Conservation (phyloP, 208 protist species). For the Crithidia fasciculata region DNA sequence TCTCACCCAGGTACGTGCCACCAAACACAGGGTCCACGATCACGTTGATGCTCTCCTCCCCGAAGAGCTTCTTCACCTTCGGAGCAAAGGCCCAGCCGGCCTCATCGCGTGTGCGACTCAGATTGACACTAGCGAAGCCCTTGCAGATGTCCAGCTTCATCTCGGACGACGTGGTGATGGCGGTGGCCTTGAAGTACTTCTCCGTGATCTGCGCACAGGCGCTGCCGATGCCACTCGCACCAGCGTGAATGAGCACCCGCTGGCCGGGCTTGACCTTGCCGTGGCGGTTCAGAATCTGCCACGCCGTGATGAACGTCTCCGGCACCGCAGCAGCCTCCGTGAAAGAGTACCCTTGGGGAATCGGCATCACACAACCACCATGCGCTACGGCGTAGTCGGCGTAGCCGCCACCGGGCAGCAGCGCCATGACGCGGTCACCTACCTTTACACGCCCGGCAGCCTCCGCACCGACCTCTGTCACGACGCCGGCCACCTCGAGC, state of each 20-base stretch:
- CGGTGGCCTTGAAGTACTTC: slow-evolving; percentile 78
- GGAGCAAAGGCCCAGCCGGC: slow-evolving; percentile 52
- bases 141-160: slow-evolving; percentile 76
- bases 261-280: slow-evolving; percentile 66
- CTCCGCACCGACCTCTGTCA: slow-evolving; percentile 60
- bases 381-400: slow-evolving; percentile 86
- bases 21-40: slow-evolving; percentile 87
- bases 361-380: slow-evolving; percentile 66
- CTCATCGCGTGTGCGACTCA: slow-evolving; percentile 62
- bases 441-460: slow-evolving; percentile 58
- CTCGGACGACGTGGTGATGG: slow-evolving; percentile 67
- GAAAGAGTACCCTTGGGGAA: slow-evolving; percentile 83
- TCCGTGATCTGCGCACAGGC: slow-evolving; percentile 84
- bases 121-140: slow-evolving; percentile 46
- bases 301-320: slow-evolving; percentile 94
- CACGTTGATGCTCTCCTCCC: slow-evolving; percentile 56
- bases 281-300: slow-evolving; percentile 80
- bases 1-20: slow-evolving; percentile 67
- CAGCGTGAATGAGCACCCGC: slow-evolving; percentile 87
- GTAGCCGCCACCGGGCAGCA: slow-evolving; percentile 93
- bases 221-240: slow-evolving; percentile 88
- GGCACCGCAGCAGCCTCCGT: slow-evolving; percentile 88
- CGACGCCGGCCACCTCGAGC: slow-evolving; percentile 88
- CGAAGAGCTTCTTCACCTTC: slow-evolving; percentile 59
- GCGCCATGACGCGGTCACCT: slow-evolving; percentile 87